Percentiles rank a stretch among this genome's conserved stretches.
phyloP scores from a whole-genome alignment of 1,139 yeast species.

The Wickerhamomyces sp. region DNA sequence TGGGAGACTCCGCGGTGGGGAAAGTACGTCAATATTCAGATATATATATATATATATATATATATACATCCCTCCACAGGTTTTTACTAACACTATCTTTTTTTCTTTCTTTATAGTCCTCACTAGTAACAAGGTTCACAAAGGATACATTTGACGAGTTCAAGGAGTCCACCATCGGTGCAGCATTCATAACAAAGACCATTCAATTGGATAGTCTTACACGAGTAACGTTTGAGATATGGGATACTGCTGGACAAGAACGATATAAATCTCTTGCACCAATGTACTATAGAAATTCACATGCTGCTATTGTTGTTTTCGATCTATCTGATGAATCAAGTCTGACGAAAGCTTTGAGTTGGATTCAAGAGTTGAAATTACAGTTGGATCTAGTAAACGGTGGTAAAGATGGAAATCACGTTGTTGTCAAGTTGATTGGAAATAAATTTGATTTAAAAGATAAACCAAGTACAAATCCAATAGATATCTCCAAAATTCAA shows the following conservation, averaged over 20 bases:
- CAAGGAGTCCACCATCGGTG: slow-evolving; percentile 66
- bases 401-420: slow-evolving; percentile 37
- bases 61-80: too few species aligned
- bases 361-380: slow-evolving; percentile 81
- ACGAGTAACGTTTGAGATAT: slow-evolving; percentile 67
- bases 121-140: slow-evolving; percentile 60
- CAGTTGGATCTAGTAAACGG: slow-evolving; percentile 43
- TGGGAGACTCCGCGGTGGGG: slow-evolving; percentile 68
- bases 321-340: slow-evolving; percentile 37
- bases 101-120: too few species aligned
- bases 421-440: slow-evolving; percentile 70
- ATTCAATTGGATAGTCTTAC: slow-evolving; percentile 45
- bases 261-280: slow-evolving; percentile 86
- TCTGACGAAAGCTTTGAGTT: slow-evolving; percentile 72
- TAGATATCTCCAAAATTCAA: slow-evolving; percentile 33
- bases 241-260: slow-evolving; percentile 97
- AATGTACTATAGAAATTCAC: slow-evolving; percentile 85
- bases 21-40: slow-evolving; percentile 16
- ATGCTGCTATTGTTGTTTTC: slow-evolving; percentile 84
- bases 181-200: slow-evolving; percentile 64
- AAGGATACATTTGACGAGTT: slow-evolving; percentile 55
- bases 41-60: too few species aligned
- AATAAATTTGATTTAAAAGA: slow-evolving; percentile 59
- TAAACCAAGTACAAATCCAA: slow-evolving; percentile 13
- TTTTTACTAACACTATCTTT: too few species aligned